phyloP scores from a whole-genome alignment of 805 yeast species.

The Komagataella kurtzmanii region DNA sequence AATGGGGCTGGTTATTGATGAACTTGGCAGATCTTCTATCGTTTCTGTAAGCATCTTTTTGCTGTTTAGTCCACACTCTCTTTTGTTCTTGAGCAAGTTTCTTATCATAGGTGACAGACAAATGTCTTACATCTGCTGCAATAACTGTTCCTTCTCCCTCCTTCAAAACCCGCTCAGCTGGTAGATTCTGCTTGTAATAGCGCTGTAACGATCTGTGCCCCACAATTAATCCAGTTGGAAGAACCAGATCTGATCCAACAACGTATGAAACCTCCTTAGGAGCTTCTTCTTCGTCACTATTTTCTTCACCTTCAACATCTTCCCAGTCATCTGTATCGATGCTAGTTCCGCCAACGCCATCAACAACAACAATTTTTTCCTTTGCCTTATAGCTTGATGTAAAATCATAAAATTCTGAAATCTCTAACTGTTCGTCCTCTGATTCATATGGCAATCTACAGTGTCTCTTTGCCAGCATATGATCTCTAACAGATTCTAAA shows the following conservation, averaged over 20 bases:
- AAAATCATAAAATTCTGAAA: constrained; percentile 79
- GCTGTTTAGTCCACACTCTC: constrained; percentile 51
- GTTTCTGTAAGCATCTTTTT: constrained; percentile 32
- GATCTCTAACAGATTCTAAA: constrained; percentile 80
- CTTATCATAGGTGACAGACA: constrained; percentile 25
- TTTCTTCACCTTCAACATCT: constrained; percentile 14
- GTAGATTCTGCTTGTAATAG: constrained; percentile 53
- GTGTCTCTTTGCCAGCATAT: constrained; percentile 76
- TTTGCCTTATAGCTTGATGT: constrained; percentile 38
- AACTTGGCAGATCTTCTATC: constrained; percentile 48
- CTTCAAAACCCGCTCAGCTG: constrained; percentile 31
- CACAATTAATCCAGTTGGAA: constrained; percentile 67
- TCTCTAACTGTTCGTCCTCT: constrained; percentile 60
- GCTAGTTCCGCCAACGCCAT: constrained; percentile 15
- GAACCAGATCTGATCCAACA: constrained; percentile 46
- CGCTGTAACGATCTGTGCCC: constrained; percentile 74
- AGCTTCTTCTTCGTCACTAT: constrained; percentile 17
- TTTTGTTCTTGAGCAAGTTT: constrained; percentile 27
- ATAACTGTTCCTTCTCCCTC: constrained; percentile 69
- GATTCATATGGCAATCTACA: constrained; percentile 81
- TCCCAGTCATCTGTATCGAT: constrained; percentile 21
- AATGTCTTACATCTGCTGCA: constrained; percentile 58
- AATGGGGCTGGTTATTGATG: constrained; percentile 76
- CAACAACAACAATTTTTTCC: constrained; percentile 14
- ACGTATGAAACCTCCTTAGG: constrained; percentile 17